Percentiles rank a stretch among this genome's conserved stretches.
These are phyloP conservation scores for Colletotrichum sp. DNA, from an alignment of 2,329 filamentous ascomycete species.

Conservation along the genomic window DNA sequence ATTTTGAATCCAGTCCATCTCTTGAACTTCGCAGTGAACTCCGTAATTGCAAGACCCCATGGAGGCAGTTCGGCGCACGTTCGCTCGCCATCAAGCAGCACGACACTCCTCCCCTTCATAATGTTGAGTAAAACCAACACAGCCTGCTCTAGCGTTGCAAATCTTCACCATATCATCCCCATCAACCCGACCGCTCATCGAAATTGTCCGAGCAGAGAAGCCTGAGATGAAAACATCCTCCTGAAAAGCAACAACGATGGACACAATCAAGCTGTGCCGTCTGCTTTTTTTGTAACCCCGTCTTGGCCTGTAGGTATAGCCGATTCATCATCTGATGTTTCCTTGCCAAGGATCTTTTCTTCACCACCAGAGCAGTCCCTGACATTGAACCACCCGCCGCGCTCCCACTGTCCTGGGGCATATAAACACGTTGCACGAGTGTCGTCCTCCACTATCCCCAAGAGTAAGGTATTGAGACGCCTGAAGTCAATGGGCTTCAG, in stretches of 20 bases:
- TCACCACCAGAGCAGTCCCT: slow-evolving; percentile 11
- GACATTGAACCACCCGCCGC: slow-evolving; percentile 78
- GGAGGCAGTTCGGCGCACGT: neutral
- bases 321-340: neutral
- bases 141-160: neutral
- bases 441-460: slow-evolving; percentile 68
- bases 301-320: neutral
- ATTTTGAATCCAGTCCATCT: neutral
- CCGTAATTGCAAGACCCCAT: neutral
- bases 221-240: neutral
- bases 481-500: slow-evolving; percentile 87
- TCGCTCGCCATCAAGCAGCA: neutral
- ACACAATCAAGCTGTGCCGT: neutral
- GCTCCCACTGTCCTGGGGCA: slow-evolving; percentile 75
- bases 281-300: neutral
- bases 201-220: neutral
- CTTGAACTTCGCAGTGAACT: neutral
- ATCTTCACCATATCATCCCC: neutral
- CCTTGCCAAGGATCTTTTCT: neutral
- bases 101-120: neutral
- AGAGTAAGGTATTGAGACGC: slow-evolving; percentile 70
- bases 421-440: slow-evolving; percentile 70
- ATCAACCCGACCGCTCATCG: neutral
- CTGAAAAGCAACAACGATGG: neutral
- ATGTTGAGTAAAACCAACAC: neutral